A percentile compares a stretch with the other conserved stretches of the same genome.
Conservation (phyloP, 768 basidiomycete genomes). For the Tulasnella sp. region DNA sequence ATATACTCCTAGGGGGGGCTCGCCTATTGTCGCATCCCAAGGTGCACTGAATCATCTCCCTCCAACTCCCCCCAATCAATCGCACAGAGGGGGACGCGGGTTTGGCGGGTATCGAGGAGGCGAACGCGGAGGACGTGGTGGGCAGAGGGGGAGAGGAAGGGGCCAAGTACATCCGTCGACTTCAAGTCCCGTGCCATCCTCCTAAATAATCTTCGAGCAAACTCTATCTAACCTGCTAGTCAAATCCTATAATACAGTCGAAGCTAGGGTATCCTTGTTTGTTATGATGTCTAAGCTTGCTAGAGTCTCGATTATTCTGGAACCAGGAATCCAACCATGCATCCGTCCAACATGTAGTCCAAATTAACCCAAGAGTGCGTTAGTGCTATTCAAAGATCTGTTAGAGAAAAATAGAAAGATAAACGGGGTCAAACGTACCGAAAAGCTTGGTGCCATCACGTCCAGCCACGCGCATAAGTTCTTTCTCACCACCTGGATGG, state of each 20-base stretch:
- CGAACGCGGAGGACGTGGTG: slow-evolving; percentile 10
- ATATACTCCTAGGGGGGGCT: slow-evolving; percentile 51
- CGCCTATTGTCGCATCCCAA: slow-evolving; percentile 41
- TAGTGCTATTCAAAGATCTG: slow-evolving; percentile 42
- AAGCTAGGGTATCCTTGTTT: background rate
- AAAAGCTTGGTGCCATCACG: slow-evolving; percentile 93
- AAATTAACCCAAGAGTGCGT: slow-evolving; percentile 96
- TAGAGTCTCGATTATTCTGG: slow-evolving; percentile 38
- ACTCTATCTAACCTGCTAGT: no score
- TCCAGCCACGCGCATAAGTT: slow-evolving; percentile 91
- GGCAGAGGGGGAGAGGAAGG: background rate
- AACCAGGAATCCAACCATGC: slow-evolving; percentile 84
- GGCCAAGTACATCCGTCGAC: background rate
- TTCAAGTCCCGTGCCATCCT: background rate
- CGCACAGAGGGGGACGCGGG: slow-evolving; percentile 3
- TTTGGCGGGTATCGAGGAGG: slow-evolving; percentile 5
- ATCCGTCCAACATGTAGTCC: slow-evolving; percentile 93
- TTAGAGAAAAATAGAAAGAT: background rate
- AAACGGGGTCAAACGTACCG: slow-evolving; percentile 39
- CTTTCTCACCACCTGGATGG: slow-evolving; percentile 91
- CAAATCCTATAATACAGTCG: background rate
- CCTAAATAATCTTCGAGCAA: background rate
- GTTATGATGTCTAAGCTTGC: background rate
- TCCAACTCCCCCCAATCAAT: background rate
- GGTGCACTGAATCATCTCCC: slow-evolving; percentile 19